Percentiles rank a stretch among this genome's conserved stretches.
These are phyloP conservation scores for Phragmites australis DNA, from an alignment of 176 grass and related monocot species.

Conservation along the genomic window DNA sequence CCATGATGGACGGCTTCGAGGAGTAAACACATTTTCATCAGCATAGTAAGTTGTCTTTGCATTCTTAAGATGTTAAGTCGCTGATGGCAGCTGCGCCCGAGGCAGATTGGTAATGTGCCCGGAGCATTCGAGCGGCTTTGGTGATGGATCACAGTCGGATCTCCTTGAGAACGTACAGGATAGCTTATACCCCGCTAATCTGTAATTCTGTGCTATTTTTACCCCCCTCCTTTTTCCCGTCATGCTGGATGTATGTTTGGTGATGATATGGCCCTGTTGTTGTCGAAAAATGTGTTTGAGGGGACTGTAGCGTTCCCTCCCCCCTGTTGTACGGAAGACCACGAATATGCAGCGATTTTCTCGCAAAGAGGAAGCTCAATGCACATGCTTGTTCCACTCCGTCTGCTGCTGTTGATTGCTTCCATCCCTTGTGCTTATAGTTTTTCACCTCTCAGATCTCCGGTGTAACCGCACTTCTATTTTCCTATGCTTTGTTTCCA, in stretches of 20 bases:
- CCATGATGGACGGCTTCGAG: slow-evolving; percentile 87
- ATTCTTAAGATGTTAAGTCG: slow-evolving; percentile 42
- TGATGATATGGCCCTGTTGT: slow-evolving; percentile 47
- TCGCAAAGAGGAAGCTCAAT: slow-evolving; percentile 39
- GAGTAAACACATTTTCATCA: slow-evolving; percentile 37
- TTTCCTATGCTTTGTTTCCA: too few species aligned
- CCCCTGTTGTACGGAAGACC: slow-evolving; percentile 50
- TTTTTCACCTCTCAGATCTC: background rate
- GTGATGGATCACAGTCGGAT: slow-evolving; percentile 6
- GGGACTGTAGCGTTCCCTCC: slow-evolving; percentile 27
- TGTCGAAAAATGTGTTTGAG: slow-evolving; percentile 36
- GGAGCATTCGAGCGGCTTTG: background rate
- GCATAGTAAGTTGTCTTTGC: slow-evolving; percentile 38
- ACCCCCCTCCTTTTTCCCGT: slow-evolving; percentile 19
- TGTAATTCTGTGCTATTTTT: slow-evolving; percentile 66
- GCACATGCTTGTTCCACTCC: slow-evolving; percentile 19
- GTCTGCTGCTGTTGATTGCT: background rate
- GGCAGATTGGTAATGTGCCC: slow-evolving; percentile 21
- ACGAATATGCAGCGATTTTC: slow-evolving; percentile 44
- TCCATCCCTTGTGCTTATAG: background rate
- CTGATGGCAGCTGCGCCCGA: slow-evolving; percentile 25
- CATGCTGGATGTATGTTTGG: slow-evolving; percentile 54
- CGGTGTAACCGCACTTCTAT: background rate
- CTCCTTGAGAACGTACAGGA: slow-evolving; percentile 52
- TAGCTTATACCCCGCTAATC: slow-evolving; percentile 49